phyloP scores from a whole-genome alignment of 1,139 yeast species.

The Diutina scorzettiae region DNA sequence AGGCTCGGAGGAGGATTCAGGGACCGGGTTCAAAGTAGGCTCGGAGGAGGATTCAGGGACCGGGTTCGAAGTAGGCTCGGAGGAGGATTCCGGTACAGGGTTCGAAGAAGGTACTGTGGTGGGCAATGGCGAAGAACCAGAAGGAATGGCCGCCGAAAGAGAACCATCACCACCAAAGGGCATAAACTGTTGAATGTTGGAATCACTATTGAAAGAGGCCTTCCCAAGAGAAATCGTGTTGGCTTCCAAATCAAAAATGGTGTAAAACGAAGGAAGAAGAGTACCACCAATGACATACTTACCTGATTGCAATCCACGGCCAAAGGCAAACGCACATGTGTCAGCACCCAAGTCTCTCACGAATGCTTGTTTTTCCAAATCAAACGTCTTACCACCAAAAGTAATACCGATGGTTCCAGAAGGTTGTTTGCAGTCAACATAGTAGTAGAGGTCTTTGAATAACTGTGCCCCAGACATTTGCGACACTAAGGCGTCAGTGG shows the following conservation, averaged over 20 bases:
- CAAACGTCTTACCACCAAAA: background rate
- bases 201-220: constrained; percentile 10
- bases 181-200: background rate
- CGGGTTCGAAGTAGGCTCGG: too few species aligned
- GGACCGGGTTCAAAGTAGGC: too few species aligned
- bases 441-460: background rate
- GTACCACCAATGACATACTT: constrained; percentile 16
- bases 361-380: background rate
- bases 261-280: constrained; percentile 20
- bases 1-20: too few species aligned
- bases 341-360: background rate
- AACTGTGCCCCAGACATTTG: background rate
- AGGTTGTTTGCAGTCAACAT: background rate
- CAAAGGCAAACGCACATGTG: background rate
- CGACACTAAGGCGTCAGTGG: background rate
- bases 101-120: background rate
- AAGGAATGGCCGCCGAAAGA: background rate
- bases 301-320: background rate
- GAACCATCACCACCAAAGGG: background rate
- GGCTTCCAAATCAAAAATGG: constrained; percentile 20
- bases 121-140: background rate
- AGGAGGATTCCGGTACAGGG: too few species aligned
- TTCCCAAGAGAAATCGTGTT: constrained; percentile 17
- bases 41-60: too few species aligned
- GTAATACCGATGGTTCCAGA: background rate